phyloP scores from a whole-genome alignment of 768 basidiomycete genomes.

The Calocybe cyanea region DNA sequence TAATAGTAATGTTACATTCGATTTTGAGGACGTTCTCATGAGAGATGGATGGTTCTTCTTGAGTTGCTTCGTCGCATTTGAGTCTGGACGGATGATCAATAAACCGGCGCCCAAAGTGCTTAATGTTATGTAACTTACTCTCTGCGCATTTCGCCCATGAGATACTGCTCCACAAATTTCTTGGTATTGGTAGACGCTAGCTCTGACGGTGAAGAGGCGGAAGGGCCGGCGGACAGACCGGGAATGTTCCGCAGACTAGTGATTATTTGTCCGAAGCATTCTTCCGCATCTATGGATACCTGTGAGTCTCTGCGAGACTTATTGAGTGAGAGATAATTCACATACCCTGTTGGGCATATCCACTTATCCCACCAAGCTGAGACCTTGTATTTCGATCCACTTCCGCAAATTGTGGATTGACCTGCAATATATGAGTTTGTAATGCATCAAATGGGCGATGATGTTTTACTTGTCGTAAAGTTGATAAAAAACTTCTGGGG shows the following conservation, averaged over 20 bases:
- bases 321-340: conserved; percentile 22
- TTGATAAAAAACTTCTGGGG: conserved; percentile 63
- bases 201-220: conserved; percentile 16
- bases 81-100: conserved; percentile 42
- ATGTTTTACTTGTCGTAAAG: conserved; percentile 52
- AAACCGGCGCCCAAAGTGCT: not conserved
- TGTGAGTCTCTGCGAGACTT: not conserved
- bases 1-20: conserved; percentile 85
- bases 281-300: conserved; percentile 84
- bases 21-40: conserved; percentile 81
- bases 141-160: conserved; percentile 75
- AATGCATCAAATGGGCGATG: not conserved
- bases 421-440: conserved; percentile 23
- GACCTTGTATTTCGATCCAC: conserved; percentile 39
- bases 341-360: conserved; percentile 79
- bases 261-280: conserved; percentile 78
- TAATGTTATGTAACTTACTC: conserved; percentile 49
- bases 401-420: conserved; percentile 92
- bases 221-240: conserved; percentile 26
- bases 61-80: conserved; percentile 76
- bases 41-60: conserved; percentile 63
- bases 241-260: conserved; percentile 71
- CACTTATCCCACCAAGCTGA: conserved; percentile 30
- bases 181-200: conserved; percentile 30
- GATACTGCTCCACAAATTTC: conserved; percentile 75